phyloP scores from a whole-genome alignment of 2,329 filamentous ascomycete species.

The Colletotrichum sp. region DNA sequence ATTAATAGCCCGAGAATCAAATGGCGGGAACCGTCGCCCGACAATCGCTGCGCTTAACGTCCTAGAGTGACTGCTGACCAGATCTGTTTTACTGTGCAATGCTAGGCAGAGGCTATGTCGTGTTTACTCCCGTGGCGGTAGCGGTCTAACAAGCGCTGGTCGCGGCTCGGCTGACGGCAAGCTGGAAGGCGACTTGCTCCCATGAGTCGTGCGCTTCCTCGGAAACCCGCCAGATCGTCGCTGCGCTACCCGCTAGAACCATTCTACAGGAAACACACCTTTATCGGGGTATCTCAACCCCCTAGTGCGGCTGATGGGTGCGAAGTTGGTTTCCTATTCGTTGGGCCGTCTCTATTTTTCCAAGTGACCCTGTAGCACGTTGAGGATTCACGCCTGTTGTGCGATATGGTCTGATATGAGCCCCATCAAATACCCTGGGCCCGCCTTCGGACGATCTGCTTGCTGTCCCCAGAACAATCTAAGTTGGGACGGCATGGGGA shows the following conservation, averaged over 20 bases:
- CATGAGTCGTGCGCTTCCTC: background rate
- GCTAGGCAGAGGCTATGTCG: background rate
- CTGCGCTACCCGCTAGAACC: background rate
- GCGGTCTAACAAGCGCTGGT: background rate
- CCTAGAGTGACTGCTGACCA: background rate
- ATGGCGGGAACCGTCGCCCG: background rate
- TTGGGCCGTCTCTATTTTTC: background rate
- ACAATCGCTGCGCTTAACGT: background rate
- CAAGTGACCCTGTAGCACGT: background rate
- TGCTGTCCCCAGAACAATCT: background rate
- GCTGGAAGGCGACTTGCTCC: background rate
- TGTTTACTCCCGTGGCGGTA: background rate
- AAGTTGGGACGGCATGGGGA: background rate
- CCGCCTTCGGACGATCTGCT: background rate
- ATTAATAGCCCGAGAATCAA: conserved; percentile 2
- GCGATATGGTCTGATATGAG: background rate
- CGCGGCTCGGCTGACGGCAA: conserved; percentile 4
- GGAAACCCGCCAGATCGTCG: background rate
- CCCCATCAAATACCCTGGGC: background rate
- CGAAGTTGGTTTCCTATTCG: background rate
- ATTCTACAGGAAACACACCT: background rate
- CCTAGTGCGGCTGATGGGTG: background rate
- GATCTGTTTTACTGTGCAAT: background rate
- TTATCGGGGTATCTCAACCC: background rate
- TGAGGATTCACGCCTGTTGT: background rate